Conservation (phyloP, 306 rosid species). For the Geum urbanum region DNA sequence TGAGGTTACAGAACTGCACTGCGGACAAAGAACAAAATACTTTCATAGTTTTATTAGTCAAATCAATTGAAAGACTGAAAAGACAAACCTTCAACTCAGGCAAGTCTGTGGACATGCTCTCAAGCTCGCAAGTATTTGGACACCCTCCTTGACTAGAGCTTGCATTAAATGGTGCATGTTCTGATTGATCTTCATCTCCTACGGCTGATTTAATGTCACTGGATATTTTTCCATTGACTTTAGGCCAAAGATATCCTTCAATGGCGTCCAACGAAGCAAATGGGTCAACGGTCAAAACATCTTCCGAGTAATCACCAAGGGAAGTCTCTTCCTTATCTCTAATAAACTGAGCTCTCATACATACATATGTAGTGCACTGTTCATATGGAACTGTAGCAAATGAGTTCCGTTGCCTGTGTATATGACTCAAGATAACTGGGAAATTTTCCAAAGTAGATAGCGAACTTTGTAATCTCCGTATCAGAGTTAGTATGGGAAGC, state of each 20-base stretch:
- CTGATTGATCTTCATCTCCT: slow-evolving; percentile 41
- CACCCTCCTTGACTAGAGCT: slow-evolving; percentile 41
- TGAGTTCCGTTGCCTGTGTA: slow-evolving; percentile 51
- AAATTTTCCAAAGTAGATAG: slow-evolving; percentile 81
- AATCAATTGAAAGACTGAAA: slow-evolving; percentile 15
- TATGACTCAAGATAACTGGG: slow-evolving; percentile 67
- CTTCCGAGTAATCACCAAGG: slow-evolving; percentile 52
- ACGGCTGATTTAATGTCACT: slow-evolving; percentile 26
- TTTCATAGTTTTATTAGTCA: not conserved
- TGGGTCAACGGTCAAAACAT: slow-evolving; percentile 69
- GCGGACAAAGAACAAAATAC: not conserved
- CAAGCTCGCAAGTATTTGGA: slow-evolving; percentile 27
- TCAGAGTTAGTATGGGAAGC: slow-evolving; percentile 47
- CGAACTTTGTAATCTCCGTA: slow-evolving; percentile 67
- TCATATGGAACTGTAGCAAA: slow-evolving; percentile 67
- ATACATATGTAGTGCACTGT: slow-evolving; percentile 54
- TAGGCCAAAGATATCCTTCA: slow-evolving; percentile 75
- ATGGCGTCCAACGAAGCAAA: slow-evolving; percentile 66
- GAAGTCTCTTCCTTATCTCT: slow-evolving; percentile 64
- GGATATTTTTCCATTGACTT: slow-evolving; percentile 41
- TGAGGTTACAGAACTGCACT: slow-evolving; percentile 1
- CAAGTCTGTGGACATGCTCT: slow-evolving; percentile 42
- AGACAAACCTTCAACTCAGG: slow-evolving; percentile 52
- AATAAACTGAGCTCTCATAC: slow-evolving; percentile 68
- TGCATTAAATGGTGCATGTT: slow-evolving; percentile 43